Conservation (phyloP, 495 filamentous ascomycete genomes). For the Daldinia decipiens region DNA sequence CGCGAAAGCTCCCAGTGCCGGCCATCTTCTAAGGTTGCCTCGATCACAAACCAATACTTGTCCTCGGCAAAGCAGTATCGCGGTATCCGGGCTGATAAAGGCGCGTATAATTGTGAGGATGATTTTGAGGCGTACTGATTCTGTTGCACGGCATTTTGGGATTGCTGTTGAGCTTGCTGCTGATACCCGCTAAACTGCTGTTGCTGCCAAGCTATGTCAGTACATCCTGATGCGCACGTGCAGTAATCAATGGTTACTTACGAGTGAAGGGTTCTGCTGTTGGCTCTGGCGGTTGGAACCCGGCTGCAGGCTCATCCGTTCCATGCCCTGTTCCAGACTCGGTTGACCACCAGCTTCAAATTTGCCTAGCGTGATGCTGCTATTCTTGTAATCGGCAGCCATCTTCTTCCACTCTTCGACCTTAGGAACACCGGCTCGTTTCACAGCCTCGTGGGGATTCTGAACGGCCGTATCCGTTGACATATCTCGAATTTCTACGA, state of each 20-base stretch:
- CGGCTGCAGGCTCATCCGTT: constrained; percentile 77
- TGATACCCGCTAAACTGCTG: constrained; percentile 30
- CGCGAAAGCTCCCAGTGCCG: constrained; percentile 90
- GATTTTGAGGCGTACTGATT: constrained; percentile 52
- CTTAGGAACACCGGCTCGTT: constrained; percentile 89
- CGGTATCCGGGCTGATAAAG: constrained; percentile 83
- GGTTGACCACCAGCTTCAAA: constrained; percentile 69
- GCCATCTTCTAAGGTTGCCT: constrained; percentile 90
- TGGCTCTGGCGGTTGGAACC: constrained; percentile 57
- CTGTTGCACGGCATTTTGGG: constrained; percentile 47
- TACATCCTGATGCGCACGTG: constrained; percentile 3
- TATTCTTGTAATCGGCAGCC: constrained; percentile 99
- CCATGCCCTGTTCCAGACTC: constrained; percentile 75
- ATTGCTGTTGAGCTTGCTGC: constrained; percentile 34
- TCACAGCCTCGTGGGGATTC: constrained; percentile 87
- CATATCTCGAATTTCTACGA: constrained; percentile 97
- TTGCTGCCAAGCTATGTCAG: constrained; percentile 42
- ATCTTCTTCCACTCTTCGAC: constrained; percentile 99
- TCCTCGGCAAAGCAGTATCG: constrained; percentile 96
- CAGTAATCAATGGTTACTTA: constrained; percentile 47
- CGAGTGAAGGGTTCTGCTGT: constrained; percentile 52
- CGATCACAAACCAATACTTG: constrained; percentile 98
- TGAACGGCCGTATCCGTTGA: constrained; percentile 80
- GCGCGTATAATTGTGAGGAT: constrained; percentile 58
- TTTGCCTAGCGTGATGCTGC: constrained; percentile 93